Conservation (phyloP, 2,329 filamentous ascomycete species). For the Pseudogymnoascus sp. region DNA sequence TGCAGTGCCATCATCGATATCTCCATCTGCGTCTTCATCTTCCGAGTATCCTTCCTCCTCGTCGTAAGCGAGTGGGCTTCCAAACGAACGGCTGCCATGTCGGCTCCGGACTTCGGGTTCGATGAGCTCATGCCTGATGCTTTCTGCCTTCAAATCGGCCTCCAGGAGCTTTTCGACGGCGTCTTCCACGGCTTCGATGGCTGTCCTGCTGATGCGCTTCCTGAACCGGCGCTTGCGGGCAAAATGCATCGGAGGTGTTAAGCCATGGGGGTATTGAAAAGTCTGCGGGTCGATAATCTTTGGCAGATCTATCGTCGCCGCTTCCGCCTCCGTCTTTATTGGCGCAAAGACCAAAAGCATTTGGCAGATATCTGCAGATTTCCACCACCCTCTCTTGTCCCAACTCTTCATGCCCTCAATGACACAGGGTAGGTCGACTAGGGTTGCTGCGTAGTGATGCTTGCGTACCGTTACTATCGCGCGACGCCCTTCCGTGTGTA, state of each 20-base stretch:
- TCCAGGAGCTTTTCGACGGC: slow-evolving; percentile 46
- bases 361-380: slow-evolving; percentile 66
- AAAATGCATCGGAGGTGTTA: slow-evolving; percentile 54
- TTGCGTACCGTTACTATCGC: slow-evolving; percentile 54
- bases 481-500: slow-evolving; percentile 57
- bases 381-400: slow-evolving; percentile 66
- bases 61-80: slow-evolving; percentile 27
- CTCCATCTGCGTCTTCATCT: slow-evolving; percentile 30
- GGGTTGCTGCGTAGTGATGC: slow-evolving; percentile 54
- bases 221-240: slow-evolving; percentile 51
- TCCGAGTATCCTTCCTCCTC: slow-evolving; percentile 31
- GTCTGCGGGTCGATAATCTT: slow-evolving; percentile 26
- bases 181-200: slow-evolving; percentile 50
- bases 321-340: slow-evolving; percentile 48
- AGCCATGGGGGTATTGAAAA: slow-evolving; percentile 42
- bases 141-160: slow-evolving; percentile 36
- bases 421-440: slow-evolving; percentile 65
- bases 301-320: slow-evolving; percentile 28
- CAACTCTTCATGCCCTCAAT: slow-evolving; percentile 70
- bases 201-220: slow-evolving; percentile 47
- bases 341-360: slow-evolving; percentile 61
- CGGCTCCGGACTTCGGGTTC: slow-evolving; percentile 28
- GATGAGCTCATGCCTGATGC: slow-evolving; percentile 36
- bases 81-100: slow-evolving; percentile 21
- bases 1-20: slow-evolving; percentile 33